Conservation (phyloP, 2,329 filamentous ascomycete species). For the Colletotrichum falcatum region DNA sequence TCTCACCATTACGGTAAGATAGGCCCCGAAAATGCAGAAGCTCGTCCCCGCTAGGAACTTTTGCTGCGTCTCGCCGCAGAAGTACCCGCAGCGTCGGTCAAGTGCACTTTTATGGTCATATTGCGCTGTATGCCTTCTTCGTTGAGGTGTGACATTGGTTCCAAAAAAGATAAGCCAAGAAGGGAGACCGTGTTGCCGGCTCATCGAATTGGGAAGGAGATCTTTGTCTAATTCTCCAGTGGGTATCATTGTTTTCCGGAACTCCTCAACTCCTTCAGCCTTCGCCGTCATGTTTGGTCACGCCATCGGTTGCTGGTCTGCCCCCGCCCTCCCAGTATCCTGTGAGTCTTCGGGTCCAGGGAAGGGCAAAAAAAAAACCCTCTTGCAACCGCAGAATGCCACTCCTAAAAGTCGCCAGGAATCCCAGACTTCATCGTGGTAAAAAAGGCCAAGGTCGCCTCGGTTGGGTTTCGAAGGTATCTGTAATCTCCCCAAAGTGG, state of each 20-base stretch:
- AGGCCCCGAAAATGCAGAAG: conserved; percentile 17
- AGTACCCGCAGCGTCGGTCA: conserved; percentile 24
- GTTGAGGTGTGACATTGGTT: not conserved
- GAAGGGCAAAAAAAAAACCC: not conserved
- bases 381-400: too few species aligned
- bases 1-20: conserved; percentile 3
- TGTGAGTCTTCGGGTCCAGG: not conserved
- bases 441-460: not conserved
- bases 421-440: not conserved
- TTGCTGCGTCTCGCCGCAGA: conserved; percentile 23
- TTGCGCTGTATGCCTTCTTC: not conserved
- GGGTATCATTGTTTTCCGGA: conserved; percentile 23
- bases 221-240: not conserved
- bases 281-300: not conserved
- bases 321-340: not conserved
- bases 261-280: conserved; percentile 18
- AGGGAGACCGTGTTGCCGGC: not conserved
- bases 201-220: not conserved
- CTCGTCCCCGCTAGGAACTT: conserved; percentile 27
- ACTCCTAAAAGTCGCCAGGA: too few species aligned
- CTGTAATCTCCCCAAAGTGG: not conserved
- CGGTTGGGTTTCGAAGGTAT: not conserved
- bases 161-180: not conserved
- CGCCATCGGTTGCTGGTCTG: not conserved
- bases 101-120: not conserved